Evolutionary conservation across 139 green algal species (phyloP).

Genomic region (Chlamydomonas eustigma): DNA sequence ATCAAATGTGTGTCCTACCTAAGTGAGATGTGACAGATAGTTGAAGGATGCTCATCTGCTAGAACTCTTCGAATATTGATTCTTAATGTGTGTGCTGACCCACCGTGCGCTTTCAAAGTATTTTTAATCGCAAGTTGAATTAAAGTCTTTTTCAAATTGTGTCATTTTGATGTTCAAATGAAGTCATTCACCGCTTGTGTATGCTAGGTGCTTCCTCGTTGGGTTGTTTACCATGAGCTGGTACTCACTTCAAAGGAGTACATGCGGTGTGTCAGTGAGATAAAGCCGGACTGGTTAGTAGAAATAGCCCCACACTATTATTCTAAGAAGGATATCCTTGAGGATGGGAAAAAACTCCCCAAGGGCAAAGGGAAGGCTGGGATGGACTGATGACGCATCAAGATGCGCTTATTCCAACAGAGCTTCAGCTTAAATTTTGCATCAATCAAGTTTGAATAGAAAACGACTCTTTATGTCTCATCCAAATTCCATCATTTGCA

Average conservation of each 20-base stretch:
- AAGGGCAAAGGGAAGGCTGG: slow-evolving; percentile 66
- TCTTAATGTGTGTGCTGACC: no score
- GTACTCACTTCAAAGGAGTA: slow-evolving; percentile 97
- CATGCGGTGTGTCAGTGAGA: slow-evolving; percentile 90
- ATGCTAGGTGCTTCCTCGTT: slow-evolving; percentile 67
- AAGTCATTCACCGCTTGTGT: background rate
- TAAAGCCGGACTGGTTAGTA: slow-evolving; percentile 93
- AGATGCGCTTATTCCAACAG: background rate
- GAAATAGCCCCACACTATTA: slow-evolving; percentile 98
- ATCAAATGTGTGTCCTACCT: no score
- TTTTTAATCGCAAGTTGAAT: no score
- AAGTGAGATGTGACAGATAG: no score
- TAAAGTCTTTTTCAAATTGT: no score
- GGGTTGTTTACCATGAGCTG: slow-evolving; percentile 94
- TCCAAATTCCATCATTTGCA: no score
- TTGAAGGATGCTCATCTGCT: no score
- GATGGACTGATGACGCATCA: slow-evolving; percentile 9
- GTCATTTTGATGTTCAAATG: background rate
- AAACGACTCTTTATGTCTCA: no score
- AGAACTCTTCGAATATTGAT: no score
- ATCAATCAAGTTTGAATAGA: no score
- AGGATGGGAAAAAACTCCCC: slow-evolving; percentile 79
- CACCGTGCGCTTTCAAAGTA: no score
- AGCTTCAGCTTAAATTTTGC: no score
- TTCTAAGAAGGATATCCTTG: slow-evolving; percentile 65